Conservation (phyloP, 805 yeast genomes). For the Blastobotrys attinorum region DNA sequence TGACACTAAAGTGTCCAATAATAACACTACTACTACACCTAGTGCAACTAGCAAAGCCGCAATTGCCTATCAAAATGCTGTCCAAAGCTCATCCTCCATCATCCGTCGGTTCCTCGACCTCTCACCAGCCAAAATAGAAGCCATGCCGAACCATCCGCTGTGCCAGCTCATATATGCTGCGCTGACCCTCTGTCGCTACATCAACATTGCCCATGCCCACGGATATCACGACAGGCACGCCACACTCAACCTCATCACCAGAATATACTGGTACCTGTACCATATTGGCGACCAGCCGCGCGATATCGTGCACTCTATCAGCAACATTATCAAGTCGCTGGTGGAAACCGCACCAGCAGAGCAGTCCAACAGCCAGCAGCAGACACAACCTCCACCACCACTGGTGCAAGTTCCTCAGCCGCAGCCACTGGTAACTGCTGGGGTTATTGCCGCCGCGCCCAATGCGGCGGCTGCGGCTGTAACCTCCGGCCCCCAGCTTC, state of each 20-base stretch:
- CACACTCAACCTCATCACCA: slow-evolving; percentile 38
- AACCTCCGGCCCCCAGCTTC: slow-evolving; percentile 2
- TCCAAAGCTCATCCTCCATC: slow-evolving; percentile 38
- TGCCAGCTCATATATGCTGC: slow-evolving; percentile 50
- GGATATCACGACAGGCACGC: slow-evolving; percentile 4
- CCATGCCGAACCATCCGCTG: slow-evolving; percentile 46
- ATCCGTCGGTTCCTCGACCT: slow-evolving; percentile 38
- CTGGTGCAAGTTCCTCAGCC: neutral
- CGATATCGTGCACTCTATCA: slow-evolving; percentile 55
- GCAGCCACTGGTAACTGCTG: neutral
- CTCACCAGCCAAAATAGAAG: slow-evolving; percentile 41
- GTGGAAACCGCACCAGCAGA: slow-evolving; percentile 29
- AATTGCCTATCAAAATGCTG: slow-evolving; percentile 33
- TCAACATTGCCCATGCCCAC: neutral
- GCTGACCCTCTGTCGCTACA: slow-evolving; percentile 41
- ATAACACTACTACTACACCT: neutral
- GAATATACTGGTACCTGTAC: slow-evolving; percentile 51
- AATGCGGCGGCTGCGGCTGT: too few species aligned
- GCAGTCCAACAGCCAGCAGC: neutral
- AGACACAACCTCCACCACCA: neutral
- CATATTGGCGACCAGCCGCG: slow-evolving; percentile 48
- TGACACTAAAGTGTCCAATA: too few species aligned
- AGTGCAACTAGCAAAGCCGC: neutral
- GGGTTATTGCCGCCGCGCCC: too few species aligned
- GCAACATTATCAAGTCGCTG: slow-evolving; percentile 43